Evolutionary conservation across 73 alveolate genomes (phyloP), one percentile per base, ranked within the genome.

Genomic region (Symbiodinium pilosum): DNA sequence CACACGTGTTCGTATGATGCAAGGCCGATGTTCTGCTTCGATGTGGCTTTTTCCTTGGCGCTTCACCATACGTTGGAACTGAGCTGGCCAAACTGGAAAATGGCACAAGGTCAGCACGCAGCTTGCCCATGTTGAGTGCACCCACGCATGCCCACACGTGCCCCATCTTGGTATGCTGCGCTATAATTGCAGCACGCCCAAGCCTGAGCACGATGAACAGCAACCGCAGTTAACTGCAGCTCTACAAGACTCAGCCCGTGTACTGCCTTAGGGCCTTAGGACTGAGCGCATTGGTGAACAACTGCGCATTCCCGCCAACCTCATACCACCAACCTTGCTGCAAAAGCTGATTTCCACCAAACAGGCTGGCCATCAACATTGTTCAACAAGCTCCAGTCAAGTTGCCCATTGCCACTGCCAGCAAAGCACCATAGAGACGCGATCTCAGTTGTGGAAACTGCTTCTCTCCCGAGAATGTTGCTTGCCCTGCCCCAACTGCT

Each of bases 241-340:
- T 47, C 59, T 47, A 14, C 59, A 9, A 9, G 59, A 14, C 59
- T 47, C 6, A 47, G 14, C 21, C 6, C 59, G 59, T 9, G 59
- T 9, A 47, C 59, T 47, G 14, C 21, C 59, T 47, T 47, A 6
- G 21, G 59, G 6, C 36, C 21, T 34, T 84, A 52, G 84, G 42
- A 9, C 39, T 24, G 40, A 5, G 42, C 94, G 97, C 97, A 32
- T 91, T 91, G 83, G 87, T 69, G 56, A 91, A 91, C 54, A 42
- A 43, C 77, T 91, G 47, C 77, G 77, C 89, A 68, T 91, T 83
- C n/a, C 98, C 92, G n/a, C 64, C 36, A 59, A 93, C 93, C 68
- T 93, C 98, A 32, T 93, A 93, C 98, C 98, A 93, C 98, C 98
- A 93, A 56, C 97, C 95, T 89, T 14, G 38, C 51, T 11, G 32